Base-by-base conservation (phyloP, 75 land plant species). In the Azolla pinnata region DNA sequence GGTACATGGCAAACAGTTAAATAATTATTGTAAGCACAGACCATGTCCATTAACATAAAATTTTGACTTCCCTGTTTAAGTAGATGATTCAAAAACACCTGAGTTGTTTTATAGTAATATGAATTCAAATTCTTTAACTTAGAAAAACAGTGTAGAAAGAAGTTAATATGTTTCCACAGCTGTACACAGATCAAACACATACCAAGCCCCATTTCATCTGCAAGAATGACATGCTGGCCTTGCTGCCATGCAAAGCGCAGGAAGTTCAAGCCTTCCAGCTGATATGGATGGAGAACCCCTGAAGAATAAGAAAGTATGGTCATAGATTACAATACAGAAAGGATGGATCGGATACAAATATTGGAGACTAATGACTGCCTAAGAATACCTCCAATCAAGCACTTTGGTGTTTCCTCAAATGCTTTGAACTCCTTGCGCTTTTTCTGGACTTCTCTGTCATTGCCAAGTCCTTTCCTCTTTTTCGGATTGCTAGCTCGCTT, bases 201-300 rank as follows among this genome's bases (percentile, higher is more conserved):
- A 95, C 99, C 99, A 55, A 95, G 97, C 0, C 99, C 99, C 99
- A 90, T 95, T 67, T 95, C 99, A 75, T 95, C 99, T 26, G 99
- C 99, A 69, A 95, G 86, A 26, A 95, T 95, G 14, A 89, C 90
- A 70, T 88, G 99, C 54, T 86, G 88, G 46, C 67, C 75, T 67
- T 95, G 95, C 14, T 71, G 77, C 96, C 97, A 95, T 49, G 99
- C 79, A 60, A 70, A 95, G 0, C 97, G 87, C 56, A 95, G 59
- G 70, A 95, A 95, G 59, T 95, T 95, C 49, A 95, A 59, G 33
- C 99, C 99, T 67, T 89, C 99, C 56, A 95, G 83, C 66, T 95
- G 99, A 67, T 95, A 95, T 1, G 90, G 86, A 65, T 95, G 99
- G 34, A 95, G 63, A 32, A 78, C 56, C 14, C 99, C 99, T 86